A percentile compares a stretch with the other conserved stretches of the same genome.
Conservation (phyloP, 495 filamentous ascomycete genomes). For the Niebla homalea region DNA sequence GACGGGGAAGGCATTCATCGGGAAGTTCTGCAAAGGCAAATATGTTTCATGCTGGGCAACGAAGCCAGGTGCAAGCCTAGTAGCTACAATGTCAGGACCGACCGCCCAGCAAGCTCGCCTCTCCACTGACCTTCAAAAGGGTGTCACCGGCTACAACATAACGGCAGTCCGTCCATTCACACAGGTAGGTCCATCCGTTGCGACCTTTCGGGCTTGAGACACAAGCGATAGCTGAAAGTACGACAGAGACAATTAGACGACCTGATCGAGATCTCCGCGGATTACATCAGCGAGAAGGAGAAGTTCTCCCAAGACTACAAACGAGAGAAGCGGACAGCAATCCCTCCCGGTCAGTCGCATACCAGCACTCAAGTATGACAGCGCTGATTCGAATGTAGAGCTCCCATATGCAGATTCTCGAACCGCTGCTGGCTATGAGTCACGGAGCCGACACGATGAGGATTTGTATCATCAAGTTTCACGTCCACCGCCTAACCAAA, state of each 20-base stretch:
- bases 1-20: slow-evolving; percentile 81
- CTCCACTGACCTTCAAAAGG: slow-evolving; percentile 11
- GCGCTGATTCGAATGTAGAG: no score
- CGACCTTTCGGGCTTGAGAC: neutral
- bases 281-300: slow-evolving; percentile 13
- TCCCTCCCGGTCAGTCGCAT: no score
- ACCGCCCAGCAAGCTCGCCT: neutral
- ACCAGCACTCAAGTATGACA: no score
- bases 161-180: slow-evolving; percentile 19
- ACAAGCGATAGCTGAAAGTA: neutral
- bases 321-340: neutral
- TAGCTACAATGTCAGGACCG: slow-evolving; percentile 54
- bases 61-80: slow-evolving; percentile 84
- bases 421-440: no score
- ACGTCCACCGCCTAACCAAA: neutral
- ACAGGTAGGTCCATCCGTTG: slow-evolving; percentile 6
- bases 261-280: slow-evolving; percentile 11
- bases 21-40: slow-evolving; percentile 89
- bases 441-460: no score
- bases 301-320: slow-evolving; percentile 9
- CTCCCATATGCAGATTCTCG: no score
- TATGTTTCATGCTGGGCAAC: slow-evolving; percentile 84
- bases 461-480: no score
- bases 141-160: slow-evolving; percentile 13
- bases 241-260: slow-evolving; percentile 16